Evolutionary conservation across 2,329 filamentous ascomycete species (phyloP).

Genomic region (Penicillium sp.): DNA sequence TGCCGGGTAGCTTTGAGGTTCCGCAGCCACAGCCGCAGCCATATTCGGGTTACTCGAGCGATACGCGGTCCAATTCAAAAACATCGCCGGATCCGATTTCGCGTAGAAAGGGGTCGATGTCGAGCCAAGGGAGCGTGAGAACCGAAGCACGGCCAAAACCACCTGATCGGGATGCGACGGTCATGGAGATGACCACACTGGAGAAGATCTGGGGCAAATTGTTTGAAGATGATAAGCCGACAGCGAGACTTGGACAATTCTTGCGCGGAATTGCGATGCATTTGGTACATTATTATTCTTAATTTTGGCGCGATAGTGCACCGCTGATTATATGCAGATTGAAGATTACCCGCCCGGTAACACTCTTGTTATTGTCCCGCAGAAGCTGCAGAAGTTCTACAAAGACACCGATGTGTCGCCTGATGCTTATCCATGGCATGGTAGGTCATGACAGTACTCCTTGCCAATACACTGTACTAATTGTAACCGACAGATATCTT

Average conservation of each 20-base stretch:
- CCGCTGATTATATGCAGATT: slow-evolving; percentile 51
- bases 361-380: slow-evolving; percentile 71
- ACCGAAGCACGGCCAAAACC: slow-evolving; percentile 37
- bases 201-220: slow-evolving; percentile 76
- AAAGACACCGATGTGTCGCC: slow-evolving; percentile 62
- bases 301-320: neutral
- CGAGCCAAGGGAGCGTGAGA: slow-evolving; percentile 36
- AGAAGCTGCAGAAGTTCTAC: slow-evolving; percentile 76
- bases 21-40: slow-evolving; percentile 24
- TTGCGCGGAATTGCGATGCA: slow-evolving; percentile 72
- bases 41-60: slow-evolving; percentile 18
- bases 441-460: slow-evolving; percentile 40
- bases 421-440: slow-evolving; percentile 69
- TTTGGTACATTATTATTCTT: slow-evolving; percentile 53
- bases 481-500: slow-evolving; percentile 52
- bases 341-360: slow-evolving; percentile 68
- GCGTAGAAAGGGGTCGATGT: slow-evolving; percentile 36
- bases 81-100: slow-evolving; percentile 21
- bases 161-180: slow-evolving; percentile 40
- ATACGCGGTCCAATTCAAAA: slow-evolving; percentile 23
- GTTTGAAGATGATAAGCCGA: slow-evolving; percentile 69
- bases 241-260: slow-evolving; percentile 68
- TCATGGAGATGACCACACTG: slow-evolving; percentile 57
- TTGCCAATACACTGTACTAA: neutral
- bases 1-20: slow-evolving; percentile 10